A percentile compares a stretch with the other conserved stretches of the same genome.
Evolutionary conservation across 2,329 filamentous ascomycete genomes (phyloP).

Genomic region (Bipolaris gigantea): DNA sequence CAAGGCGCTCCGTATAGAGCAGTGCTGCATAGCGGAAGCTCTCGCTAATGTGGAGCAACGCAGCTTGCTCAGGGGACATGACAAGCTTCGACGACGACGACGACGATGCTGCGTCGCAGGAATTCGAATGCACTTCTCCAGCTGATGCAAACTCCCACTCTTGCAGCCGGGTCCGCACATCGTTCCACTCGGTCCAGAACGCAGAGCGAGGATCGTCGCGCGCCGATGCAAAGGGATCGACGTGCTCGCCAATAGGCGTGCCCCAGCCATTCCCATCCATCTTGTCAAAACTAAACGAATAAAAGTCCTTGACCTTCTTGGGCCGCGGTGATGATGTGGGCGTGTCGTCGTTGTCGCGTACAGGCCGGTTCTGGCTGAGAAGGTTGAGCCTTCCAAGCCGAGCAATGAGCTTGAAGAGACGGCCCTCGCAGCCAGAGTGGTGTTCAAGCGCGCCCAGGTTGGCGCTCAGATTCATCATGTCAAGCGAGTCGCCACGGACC

Average conservation of each 20-base stretch:
- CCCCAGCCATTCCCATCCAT: slow-evolving; percentile 71
- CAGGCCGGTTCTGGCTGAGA: slow-evolving; percentile 68
- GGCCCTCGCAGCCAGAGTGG: slow-evolving; percentile 81
- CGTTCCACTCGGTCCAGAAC: slow-evolving; percentile 90
- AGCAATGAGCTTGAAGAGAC: slow-evolving; percentile 83
- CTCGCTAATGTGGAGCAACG: slow-evolving; percentile 81
- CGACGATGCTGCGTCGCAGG: slow-evolving; percentile 30
- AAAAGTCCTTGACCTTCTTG: slow-evolving; percentile 51
- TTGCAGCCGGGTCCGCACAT: slow-evolving; percentile 73
- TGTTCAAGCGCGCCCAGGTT: slow-evolving; percentile 79
- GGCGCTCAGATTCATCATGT: slow-evolving; percentile 64
- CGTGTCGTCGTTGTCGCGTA: slow-evolving; percentile 43
- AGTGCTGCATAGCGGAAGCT: slow-evolving; percentile 88
- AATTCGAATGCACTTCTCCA: slow-evolving; percentile 30
- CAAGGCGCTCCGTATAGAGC: slow-evolving; percentile 86
- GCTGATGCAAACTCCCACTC: slow-evolving; percentile 69
- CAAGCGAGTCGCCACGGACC: slow-evolving; percentile 64
- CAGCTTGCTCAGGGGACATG: slow-evolving; percentile 61
- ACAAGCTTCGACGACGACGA: slow-evolving; percentile 25
- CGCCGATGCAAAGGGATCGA: slow-evolving; percentile 45
- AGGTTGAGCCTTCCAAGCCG: slow-evolving; percentile 83
- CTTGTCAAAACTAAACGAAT: slow-evolving; percentile 57
- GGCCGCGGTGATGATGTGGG: slow-evolving; percentile 39
- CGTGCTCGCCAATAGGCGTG: slow-evolving; percentile 56
- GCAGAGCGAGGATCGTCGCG: slow-evolving; percentile 58